Evolutionary conservation across 2,329 filamentous ascomycete species (phyloP).

Genomic region (Samsoniella hepiali): DNA sequence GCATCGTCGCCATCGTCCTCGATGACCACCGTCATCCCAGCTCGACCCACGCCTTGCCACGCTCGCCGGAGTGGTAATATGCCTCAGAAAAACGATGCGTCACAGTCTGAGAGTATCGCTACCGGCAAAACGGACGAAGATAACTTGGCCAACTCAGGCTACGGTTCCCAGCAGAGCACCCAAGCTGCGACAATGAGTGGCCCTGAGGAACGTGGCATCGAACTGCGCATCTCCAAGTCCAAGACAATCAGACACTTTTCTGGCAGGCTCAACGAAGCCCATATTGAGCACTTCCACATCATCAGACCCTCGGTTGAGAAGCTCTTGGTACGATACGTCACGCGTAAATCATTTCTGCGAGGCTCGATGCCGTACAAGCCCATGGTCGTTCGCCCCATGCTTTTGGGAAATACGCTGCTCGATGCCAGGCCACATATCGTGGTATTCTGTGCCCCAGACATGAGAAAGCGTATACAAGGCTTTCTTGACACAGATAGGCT

Average conservation of each 20-base stretch:
- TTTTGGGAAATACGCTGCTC: background rate
- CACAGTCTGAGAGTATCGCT: background rate
- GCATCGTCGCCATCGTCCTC: background rate
- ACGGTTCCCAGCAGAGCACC: background rate
- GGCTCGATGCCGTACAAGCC: background rate
- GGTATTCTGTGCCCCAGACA: constrained; percentile 14
- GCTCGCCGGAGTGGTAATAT: background rate
- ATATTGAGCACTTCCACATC: background rate
- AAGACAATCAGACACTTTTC: background rate
- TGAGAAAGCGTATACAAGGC: background rate
- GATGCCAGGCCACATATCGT: constrained; percentile 12
- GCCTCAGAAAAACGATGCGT: background rate
- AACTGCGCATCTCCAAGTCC: background rate
- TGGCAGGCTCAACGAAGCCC: background rate
- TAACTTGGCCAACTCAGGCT: background rate
- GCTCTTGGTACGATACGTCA: background rate
- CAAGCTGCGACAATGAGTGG: background rate
- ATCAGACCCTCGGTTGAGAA: background rate
- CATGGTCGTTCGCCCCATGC: constrained; percentile 10
- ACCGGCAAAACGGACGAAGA: background rate
- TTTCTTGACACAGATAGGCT: constrained; percentile 8
- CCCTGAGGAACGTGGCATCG: background rate
- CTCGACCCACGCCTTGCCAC: background rate
- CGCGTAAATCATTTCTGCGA: background rate
- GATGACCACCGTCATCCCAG: background rate